Evolutionary conservation across 768 basidiomycete species (phyloP).

Genomic region (Boletus tomentosulus): DNA sequence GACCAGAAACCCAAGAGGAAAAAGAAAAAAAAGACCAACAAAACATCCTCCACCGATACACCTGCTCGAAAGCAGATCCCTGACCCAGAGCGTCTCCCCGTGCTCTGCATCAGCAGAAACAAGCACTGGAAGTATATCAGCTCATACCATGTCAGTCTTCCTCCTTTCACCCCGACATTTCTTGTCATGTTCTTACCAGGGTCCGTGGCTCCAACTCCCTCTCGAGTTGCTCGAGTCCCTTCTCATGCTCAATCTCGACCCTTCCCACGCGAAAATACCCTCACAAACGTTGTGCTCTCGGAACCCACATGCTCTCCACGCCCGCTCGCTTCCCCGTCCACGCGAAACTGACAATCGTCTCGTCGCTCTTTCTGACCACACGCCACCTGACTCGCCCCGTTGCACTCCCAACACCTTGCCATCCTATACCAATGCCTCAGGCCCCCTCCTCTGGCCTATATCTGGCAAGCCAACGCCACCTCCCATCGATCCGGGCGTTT

Average conservation of each 20-base stretch:
- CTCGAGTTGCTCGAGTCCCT: slow-evolving; percentile 82
- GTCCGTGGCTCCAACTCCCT: slow-evolving; percentile 89
- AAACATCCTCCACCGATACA: slow-evolving; percentile 23
- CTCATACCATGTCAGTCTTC: slow-evolving; percentile 73
- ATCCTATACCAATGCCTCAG: slow-evolving; percentile 22
- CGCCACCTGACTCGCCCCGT: slow-evolving; percentile 46
- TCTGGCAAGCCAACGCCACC: slow-evolving; percentile 73
- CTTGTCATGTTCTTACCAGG: slow-evolving; percentile 40
- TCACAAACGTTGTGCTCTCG: slow-evolving; percentile 26
- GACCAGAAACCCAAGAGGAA: slow-evolving; percentile 63
- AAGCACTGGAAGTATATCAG: slow-evolving; percentile 95
- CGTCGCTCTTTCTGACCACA: slow-evolving; percentile 29
- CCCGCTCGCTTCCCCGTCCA: slow-evolving; percentile 22
- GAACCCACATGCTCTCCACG: background rate
- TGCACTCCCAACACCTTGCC: slow-evolving; percentile 34
- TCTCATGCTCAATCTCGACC: slow-evolving; percentile 73
- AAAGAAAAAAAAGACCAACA: slow-evolving; percentile 53
- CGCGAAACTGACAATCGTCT: slow-evolving; percentile 44
- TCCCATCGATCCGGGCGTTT: slow-evolving; percentile 86
- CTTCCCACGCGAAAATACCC: slow-evolving; percentile 46
- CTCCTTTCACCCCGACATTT: background rate
- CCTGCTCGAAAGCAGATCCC: slow-evolving; percentile 27
- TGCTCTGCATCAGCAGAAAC: slow-evolving; percentile 85
- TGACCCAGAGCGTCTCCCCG: slow-evolving; percentile 50
- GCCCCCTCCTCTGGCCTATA: slow-evolving; percentile 48